Evolutionary conservation across 805 yeast genomes (phyloP).

Genomic region (Monosporozyma yasuniensis): DNA sequence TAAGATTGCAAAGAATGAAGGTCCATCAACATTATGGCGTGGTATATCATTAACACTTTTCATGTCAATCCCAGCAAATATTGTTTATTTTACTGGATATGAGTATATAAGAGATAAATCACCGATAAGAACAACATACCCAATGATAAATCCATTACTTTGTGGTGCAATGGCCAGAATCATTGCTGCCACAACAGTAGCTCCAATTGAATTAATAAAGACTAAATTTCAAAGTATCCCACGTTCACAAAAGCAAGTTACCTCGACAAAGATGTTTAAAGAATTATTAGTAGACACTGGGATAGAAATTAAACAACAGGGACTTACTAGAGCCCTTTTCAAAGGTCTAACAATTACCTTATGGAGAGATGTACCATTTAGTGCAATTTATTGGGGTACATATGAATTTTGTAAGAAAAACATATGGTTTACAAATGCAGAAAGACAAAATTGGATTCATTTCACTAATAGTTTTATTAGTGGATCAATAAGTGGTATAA

Average conservation of each 20-base stretch:
- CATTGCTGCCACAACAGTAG: slow-evolving; percentile 72
- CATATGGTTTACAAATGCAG: slow-evolving; percentile 5
- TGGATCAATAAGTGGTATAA: slow-evolving; percentile 75
- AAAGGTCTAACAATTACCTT: slow-evolving; percentile 80
- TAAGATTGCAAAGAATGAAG: slow-evolving; percentile 64
- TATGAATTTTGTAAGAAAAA: slow-evolving; percentile 49
- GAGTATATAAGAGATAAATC: slow-evolving; percentile 77
- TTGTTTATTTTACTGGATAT: slow-evolving; percentile 90
- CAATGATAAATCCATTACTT: slow-evolving; percentile 56
- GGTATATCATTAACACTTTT: slow-evolving; percentile 74
- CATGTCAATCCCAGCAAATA: slow-evolving; percentile 90
- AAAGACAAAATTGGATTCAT: slow-evolving; percentile 4
- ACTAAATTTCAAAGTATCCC: slow-evolving; percentile 90
- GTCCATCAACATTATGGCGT: slow-evolving; percentile 72
- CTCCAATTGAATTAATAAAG: slow-evolving; percentile 81
- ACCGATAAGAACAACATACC: slow-evolving; percentile 35
- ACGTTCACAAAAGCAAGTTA: slow-evolving; percentile 27
- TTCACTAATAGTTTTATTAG: slow-evolving; percentile 62
- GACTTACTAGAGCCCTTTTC: slow-evolving; percentile 53
- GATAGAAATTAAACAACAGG: slow-evolving; percentile 44
- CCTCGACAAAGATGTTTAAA: slow-evolving; percentile 29
- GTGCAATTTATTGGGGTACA: slow-evolving; percentile 88
- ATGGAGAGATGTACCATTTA: slow-evolving; percentile 96
- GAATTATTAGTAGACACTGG: slow-evolving; percentile 47
- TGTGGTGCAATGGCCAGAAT: slow-evolving; percentile 83